phyloP scores from a whole-genome alignment of 805 yeast genomes.

The Dipodascus albidus region DNA sequence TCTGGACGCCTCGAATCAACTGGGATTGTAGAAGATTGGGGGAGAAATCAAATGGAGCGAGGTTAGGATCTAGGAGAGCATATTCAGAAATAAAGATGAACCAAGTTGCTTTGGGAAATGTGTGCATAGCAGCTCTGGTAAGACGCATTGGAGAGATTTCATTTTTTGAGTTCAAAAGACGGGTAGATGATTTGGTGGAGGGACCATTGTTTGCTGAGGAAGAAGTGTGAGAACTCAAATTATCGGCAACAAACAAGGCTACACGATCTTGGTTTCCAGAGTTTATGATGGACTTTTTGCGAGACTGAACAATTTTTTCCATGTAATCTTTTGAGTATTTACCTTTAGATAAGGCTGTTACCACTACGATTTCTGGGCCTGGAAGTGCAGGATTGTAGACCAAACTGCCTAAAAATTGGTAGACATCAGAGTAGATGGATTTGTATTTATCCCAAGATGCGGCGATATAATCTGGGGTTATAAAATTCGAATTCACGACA shows the following conservation, averaged over 20 bases:
- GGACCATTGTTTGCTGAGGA: neutral
- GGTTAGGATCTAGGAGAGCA: conserved; percentile 62
- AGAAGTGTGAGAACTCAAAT: neutral
- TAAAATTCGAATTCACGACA: neutral
- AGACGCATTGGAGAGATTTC: conserved; percentile 28
- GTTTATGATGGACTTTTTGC: neutral
- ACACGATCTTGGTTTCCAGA: neutral
- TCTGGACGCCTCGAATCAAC: conserved; percentile 58
- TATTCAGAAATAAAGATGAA: conserved; percentile 75
- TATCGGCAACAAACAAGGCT: neutral
- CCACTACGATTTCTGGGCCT: neutral
- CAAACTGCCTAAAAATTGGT: neutral
- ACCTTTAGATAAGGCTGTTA: neutral
- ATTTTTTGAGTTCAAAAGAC: neutral
- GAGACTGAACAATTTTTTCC: neutral
- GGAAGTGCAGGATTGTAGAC: neutral
- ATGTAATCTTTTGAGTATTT: neutral
- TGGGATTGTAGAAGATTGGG: conserved; percentile 52
- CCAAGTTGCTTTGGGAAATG: conserved; percentile 84
- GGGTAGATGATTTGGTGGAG: neutral
- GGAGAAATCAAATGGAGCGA: conserved; percentile 45
- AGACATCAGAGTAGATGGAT: neutral
- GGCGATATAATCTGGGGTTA: neutral
- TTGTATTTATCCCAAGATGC: neutral
- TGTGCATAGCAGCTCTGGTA: conserved; percentile 81